Base-by-base conservation (phyloP, 2,329 filamentous ascomycete genomes). In the Aspergillus tubingensis region DNA sequence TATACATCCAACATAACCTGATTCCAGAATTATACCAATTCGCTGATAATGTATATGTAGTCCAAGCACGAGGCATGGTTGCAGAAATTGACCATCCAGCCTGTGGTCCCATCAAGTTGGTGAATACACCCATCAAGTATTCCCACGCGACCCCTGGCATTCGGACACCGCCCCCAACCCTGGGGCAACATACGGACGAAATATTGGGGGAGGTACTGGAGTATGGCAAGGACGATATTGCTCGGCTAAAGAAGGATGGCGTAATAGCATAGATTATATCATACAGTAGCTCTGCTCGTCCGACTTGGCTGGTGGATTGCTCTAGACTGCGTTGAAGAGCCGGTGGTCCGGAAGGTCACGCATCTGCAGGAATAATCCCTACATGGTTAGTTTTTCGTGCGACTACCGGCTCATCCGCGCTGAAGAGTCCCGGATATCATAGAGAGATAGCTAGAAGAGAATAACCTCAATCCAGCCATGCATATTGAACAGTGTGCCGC, bases 41-140 rank as follows among this genome's bases (percentile, higher is more conserved):
- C 51, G 44, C 58, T 36, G 44, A n/a, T n/a, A 32, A 64, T 30
- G 23, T 7, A 21, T 38, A 3, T 47, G 63, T 62, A 87, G 86
- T 87, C 0, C 78, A 81, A 57, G 93, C 93, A 21, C 85, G 95
- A 60, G 85, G 88, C 61, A 99, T 99, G 95, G 90, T 99, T 1
- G 86, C 91, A 13, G 90, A 96, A 72, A 81, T 97, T 48, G 86
- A 96, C 0, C 95, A 99, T 72, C 86, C 86, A 5, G 81, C 83
- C 7, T 98, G 94, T 74, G 95, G 95, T 0, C 85, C 88, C 0
- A 89, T 99, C 64, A 93, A 92, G 77, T 80, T 99, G 72, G 89
- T 99, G 57, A 97, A 96, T 71, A 96, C 92, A 0, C 95, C 95
- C 0, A 88, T 99, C 61, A 99, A 99, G 75, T 96, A 92, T 75